Conservation (phyloP, 139 green algal genomes). For the Gonium pectorale region DNA sequence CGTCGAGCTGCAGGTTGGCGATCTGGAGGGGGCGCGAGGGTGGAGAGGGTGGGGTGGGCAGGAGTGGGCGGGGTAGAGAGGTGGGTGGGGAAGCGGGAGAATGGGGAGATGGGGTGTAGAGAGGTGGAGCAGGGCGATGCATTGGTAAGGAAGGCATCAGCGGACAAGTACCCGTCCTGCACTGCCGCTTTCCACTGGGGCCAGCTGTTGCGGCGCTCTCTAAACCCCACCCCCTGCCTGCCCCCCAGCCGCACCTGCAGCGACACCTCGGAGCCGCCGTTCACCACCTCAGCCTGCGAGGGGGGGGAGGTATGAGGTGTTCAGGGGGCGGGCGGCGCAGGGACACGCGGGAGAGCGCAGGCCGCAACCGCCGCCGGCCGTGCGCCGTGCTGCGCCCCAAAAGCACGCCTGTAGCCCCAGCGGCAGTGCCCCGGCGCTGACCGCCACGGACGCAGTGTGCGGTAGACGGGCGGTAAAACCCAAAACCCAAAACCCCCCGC, state of each 20-base stretch:
- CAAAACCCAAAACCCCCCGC: too few relatives aligned
- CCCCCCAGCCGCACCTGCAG: not conserved
- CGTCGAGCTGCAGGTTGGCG: slow-evolving; percentile 81
- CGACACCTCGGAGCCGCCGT: slow-evolving; percentile 25
- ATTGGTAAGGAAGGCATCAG: not conserved
- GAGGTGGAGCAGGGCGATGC: too few relatives aligned
- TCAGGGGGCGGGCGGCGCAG: not conserved
- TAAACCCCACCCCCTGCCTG: not conserved
- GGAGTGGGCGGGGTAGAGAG: not conserved
- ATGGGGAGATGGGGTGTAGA: too few relatives aligned
- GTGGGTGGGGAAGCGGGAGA: not conserved
- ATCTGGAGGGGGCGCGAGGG: slow-evolving; percentile 29
- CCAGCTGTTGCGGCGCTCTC: not conserved
- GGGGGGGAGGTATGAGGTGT: not conserved
- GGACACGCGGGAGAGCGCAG: not conserved
- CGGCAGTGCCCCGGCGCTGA: too few relatives aligned
- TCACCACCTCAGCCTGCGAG: slow-evolving; percentile 28
- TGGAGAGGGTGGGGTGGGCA: not conserved
- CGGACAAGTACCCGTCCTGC: not conserved
- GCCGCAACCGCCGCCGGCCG: not conserved
- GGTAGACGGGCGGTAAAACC: too few relatives aligned
- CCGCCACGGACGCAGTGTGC: too few relatives aligned
- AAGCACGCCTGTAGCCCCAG: slow-evolving; percentile 43
- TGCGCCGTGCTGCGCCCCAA: not conserved
- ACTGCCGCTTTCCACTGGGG: too few relatives aligned